Conservation (phyloP, 257 asterid species). For the Solanum etuberosum region DNA sequence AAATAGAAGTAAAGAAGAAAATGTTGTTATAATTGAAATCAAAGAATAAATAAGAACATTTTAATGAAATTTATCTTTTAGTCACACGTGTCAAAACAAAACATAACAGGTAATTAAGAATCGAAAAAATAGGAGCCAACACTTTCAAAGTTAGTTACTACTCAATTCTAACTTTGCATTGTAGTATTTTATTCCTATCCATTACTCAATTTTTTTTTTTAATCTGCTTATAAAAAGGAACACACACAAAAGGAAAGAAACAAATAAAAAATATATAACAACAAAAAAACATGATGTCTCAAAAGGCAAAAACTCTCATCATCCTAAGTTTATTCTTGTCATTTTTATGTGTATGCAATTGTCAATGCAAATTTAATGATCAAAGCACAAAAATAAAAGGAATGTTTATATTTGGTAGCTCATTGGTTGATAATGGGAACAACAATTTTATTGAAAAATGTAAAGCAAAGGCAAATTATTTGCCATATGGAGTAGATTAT, state of each 20-base stretch:
- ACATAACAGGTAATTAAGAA: background rate
- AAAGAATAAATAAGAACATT: background rate
- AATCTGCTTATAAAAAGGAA: background rate
- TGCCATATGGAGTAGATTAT: conserved; percentile 66
- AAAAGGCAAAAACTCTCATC: background rate
- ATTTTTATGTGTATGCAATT: background rate
- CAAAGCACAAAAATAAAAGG: conserved; percentile 22
- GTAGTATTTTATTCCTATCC: background rate
- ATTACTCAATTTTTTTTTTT: background rate
- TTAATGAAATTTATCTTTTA: background rate
- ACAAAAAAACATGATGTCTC: background rate
- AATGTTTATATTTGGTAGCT: conserved; percentile 82
- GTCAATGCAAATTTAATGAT: background rate
- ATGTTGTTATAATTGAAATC: background rate
- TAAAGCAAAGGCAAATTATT: conserved; percentile 43
- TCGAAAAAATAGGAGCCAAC: background rate
- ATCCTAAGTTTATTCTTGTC: background rate
- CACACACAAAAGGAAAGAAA: background rate
- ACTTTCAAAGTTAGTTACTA: background rate
- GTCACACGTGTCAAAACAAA: background rate
- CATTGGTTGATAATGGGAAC: conserved; percentile 76
- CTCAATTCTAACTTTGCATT: background rate
- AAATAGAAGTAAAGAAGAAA: background rate
- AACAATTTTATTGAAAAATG: conserved; percentile 47
- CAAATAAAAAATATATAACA: background rate